phyloP scores from a whole-genome alignment of 2,329 filamentous ascomycete species.

The Lecanicillium sp. region DNA sequence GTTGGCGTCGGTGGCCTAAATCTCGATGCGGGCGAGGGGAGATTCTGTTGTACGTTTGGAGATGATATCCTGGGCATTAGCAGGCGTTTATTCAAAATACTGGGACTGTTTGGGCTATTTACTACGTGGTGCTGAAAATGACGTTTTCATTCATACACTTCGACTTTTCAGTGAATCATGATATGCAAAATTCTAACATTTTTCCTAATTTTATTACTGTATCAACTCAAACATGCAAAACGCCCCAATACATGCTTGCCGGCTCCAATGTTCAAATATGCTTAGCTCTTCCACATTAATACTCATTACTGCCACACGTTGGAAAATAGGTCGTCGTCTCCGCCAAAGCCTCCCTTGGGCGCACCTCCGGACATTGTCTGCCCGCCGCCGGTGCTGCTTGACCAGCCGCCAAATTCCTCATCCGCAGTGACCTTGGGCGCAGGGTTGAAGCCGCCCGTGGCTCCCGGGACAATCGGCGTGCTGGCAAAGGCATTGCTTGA shows the following conservation, averaged over 20 bases:
- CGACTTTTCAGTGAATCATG: no score
- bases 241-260: conserved; percentile 12
- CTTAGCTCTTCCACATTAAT: neutral
- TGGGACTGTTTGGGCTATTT: no score
- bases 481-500: conserved; percentile 40
- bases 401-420: conserved; percentile 95
- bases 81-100: no score
- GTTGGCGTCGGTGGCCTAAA: no score
- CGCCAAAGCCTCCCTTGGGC: conserved; percentile 53
- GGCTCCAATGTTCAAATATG: conserved; percentile 6
- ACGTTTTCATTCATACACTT: no score
- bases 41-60: no score
- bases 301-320: conserved; percentile 80
- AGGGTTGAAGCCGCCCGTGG: conserved; percentile 56
- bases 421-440: conserved; percentile 71
- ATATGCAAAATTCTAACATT: neutral
- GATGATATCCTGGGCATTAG: no score
- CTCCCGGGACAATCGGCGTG: conserved; percentile 52
- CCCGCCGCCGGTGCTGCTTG: conserved; percentile 54
- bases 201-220: neutral
- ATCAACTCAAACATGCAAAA: conserved; percentile 19
- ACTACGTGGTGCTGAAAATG: no score
- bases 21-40: no score
- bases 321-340: conserved; percentile 81
- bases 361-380: conserved; percentile 22